phyloP scores from a whole-genome alignment of 805 yeast species.

The Millerago galiae region DNA sequence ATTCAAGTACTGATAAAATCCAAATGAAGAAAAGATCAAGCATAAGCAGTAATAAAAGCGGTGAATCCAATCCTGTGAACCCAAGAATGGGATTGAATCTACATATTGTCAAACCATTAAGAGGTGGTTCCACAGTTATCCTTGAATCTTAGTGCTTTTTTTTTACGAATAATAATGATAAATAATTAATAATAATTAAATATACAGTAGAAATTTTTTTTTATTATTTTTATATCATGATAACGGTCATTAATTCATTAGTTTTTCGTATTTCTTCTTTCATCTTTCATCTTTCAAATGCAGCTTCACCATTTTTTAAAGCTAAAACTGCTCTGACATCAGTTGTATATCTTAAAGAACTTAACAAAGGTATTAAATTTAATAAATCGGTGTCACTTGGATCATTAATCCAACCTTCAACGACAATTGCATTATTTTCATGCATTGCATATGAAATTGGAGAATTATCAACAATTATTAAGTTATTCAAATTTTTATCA shows the following conservation, averaged over 20 bases:
- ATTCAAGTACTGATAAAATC: slow-evolving; percentile 3
- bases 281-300: slow-evolving; percentile 34
- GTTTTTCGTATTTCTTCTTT: background rate
- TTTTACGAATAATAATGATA: too few relatives aligned
- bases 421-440: slow-evolving; percentile 82
- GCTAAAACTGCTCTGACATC: slow-evolving; percentile 80
- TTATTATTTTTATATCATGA: too few relatives aligned
- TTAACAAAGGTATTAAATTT: slow-evolving; percentile 72
- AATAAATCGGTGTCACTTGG: slow-evolving; percentile 83
- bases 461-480: slow-evolving; percentile 84
- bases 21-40: background rate
- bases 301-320: slow-evolving; percentile 64
- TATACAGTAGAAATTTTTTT: too few relatives aligned
- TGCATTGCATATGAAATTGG: slow-evolving; percentile 84
- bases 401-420: slow-evolving; percentile 97
- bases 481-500: slow-evolving; percentile 51
- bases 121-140: slow-evolving; percentile 31
- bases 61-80: background rate
- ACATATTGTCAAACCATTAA: slow-evolving; percentile 54
- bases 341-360: slow-evolving; percentile 68
- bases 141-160: background rate
- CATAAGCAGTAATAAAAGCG: background rate
- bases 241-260: too few relatives aligned
- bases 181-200: too few relatives aligned
- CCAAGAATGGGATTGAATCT: slow-evolving; percentile 44